Conservation (phyloP, 2,329 filamentous ascomycete genomes). For the Fusarium penzigii region DNA sequence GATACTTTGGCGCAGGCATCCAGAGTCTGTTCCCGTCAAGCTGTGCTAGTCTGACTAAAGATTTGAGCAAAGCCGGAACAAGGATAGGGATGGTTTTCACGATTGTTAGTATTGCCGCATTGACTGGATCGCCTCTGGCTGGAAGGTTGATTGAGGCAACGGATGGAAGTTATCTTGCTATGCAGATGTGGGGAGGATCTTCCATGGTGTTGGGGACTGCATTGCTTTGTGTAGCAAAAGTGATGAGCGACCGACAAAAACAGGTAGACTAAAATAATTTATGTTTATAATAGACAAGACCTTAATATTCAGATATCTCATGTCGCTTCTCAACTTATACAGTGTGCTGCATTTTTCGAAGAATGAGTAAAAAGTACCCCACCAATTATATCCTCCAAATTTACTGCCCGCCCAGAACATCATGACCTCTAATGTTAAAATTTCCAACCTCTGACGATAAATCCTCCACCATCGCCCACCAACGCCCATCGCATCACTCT, state of each 20-base stretch:
- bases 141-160: slow-evolving; percentile 49
- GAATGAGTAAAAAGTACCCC: background rate
- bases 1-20: slow-evolving; percentile 62
- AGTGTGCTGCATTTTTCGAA: background rate
- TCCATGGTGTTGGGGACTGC: slow-evolving; percentile 45
- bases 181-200: slow-evolving; percentile 52
- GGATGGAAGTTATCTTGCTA: slow-evolving; percentile 48
- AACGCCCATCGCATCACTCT: background rate
- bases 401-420: background rate
- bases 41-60: slow-evolving; percentile 47
- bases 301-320: background rate
- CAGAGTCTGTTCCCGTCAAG: slow-evolving; percentile 66
- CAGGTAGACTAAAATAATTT: background rate
- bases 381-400: slow-evolving; percentile 17
- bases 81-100: slow-evolving; percentile 63
- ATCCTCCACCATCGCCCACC: background rate
- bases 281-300: background rate
- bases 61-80: slow-evolving; percentile 55
- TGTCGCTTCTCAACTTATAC: background rate
- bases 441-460: slow-evolving; percentile 2
- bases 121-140: slow-evolving; percentile 56
- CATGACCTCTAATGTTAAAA: background rate
- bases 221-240: slow-evolving; percentile 43
- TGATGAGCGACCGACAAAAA: slow-evolving; percentile 28
- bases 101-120: slow-evolving; percentile 53